Evolutionary conservation across 176 grass and related monocot species (phyloP), one percentile per base, ranked within the genome.

Genomic region (Puya raimondii): DNA sequence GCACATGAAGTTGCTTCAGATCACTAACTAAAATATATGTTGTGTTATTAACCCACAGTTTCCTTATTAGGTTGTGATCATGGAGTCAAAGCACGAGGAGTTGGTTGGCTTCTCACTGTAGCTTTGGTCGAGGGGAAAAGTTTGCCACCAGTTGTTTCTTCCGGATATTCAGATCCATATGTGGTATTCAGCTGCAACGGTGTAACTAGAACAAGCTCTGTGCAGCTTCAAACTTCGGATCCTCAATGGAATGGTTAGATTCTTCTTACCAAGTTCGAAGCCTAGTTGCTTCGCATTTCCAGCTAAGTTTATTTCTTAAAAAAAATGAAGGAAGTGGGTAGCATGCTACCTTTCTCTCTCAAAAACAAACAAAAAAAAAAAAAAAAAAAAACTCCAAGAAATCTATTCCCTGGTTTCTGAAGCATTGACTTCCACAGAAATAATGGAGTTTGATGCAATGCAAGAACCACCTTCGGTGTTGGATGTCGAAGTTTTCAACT

Each of bases 231-330:
- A 69, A 92, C 84, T 61, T 80, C 69, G 42, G 79, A 92, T 57
- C 93, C 93, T 13, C 84, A 85, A 18, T 96, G 93, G 93, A 92
- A 96, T 11, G 93, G 93, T 96, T 51, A 85, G 84, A 42, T 82
- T 75, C 71, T 52, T 18, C 12, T 26, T 26, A 26, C 25, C 25
- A 26, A 26, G 0, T 26, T 26, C 25, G 25, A 26, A 26, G 1
- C 23, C 1, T 26, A 26, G 25, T 2, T 26, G 25, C 25, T 26
- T 26, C 25, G 2, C 25, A 26, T 26, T 26, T 26, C 25, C 25
- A 26, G 1, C 25, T 26, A 26, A 26, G 25, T 26, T 26, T 26
- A 26, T 26, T 23, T 26, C 25, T 26, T 26, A 26, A 26, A 26
- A 26, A 2, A 26, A 26, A 26, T 26, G 25, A 26, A 26, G 2